Evolutionary conservation across 768 basidiomycete species (phyloP).

Genomic region (Tylopilus sp.): DNA sequence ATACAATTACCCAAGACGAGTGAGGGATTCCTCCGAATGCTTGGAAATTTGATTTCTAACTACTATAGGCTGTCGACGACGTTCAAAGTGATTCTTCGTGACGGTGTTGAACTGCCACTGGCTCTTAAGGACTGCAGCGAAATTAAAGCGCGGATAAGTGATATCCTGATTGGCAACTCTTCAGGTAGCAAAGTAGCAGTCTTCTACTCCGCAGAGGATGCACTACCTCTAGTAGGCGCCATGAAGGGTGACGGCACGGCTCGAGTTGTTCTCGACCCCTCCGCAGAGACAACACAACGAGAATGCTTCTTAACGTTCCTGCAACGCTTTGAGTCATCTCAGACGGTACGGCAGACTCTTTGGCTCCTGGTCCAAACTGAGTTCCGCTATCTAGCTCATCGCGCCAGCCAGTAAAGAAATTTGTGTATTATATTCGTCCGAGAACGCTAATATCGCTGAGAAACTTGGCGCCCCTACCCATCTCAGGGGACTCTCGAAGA

Average conservation of each 20-base stretch:
- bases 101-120: constrained; percentile 49
- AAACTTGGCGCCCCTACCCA: constrained; percentile 47
- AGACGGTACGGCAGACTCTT: constrained; percentile 42
- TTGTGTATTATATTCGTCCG: constrained; percentile 59
- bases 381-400: constrained; percentile 46
- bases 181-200: constrained; percentile 50
- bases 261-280: constrained; percentile 37
- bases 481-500: constrained; percentile 42
- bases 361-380: background rate
- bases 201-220: constrained; percentile 52
- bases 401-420: constrained; percentile 48
- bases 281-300: constrained; percentile 42
- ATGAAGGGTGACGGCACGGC: constrained; percentile 52
- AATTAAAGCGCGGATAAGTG: constrained; percentile 34
- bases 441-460: constrained; percentile 42
- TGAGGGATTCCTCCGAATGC: constrained; percentile 10
- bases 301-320: constrained; percentile 47
- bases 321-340: constrained; percentile 47
- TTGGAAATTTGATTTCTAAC: constrained; percentile 4
- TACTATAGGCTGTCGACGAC: constrained; percentile 24
- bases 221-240: constrained; percentile 49
- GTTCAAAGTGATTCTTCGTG: constrained; percentile 50
- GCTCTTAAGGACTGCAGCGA: constrained; percentile 40
- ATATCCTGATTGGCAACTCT: constrained; percentile 35
- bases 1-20: constrained; percentile 10